These are phyloP conservation scores for Mucor saturninus DNA, from an alignment of 371 early-diverging fungal species.

Conservation along the genomic window DNA sequence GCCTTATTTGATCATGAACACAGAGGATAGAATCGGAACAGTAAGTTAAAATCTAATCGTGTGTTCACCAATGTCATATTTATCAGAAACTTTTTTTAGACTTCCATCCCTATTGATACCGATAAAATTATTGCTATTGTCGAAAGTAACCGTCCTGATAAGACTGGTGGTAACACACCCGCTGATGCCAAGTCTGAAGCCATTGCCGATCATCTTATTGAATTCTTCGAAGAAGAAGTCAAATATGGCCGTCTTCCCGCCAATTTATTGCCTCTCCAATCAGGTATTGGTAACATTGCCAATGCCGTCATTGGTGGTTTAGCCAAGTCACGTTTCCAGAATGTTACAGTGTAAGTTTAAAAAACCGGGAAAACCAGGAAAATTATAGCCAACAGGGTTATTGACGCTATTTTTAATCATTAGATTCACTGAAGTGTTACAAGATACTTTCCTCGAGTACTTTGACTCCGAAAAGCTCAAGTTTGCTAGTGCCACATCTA, in stretches of 20 bases:
- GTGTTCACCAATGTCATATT: conserved; percentile 3
- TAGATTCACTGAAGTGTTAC: conserved; percentile 56
- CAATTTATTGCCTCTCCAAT: conserved; percentile 54
- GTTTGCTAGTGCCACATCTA: conserved; percentile 60
- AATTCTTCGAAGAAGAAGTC: conserved; percentile 58
- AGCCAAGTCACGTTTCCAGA: conserved; percentile 50
- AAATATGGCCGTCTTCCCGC: conserved; percentile 55
- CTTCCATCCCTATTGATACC: conserved; percentile 54
- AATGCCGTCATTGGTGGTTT: conserved; percentile 61
- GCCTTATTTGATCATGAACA: conserved; percentile 53
- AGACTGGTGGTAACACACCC: conserved; percentile 50
- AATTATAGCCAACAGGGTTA: background rate
- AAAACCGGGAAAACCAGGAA: conserved; percentile 2
- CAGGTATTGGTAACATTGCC: conserved; percentile 64
- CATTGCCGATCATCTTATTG: conserved; percentile 56
- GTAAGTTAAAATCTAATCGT: conserved; percentile 26
- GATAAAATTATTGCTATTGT: conserved; percentile 57
- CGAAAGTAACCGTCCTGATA: conserved; percentile 55
- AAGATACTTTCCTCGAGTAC: conserved; percentile 60
- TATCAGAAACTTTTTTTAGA: conserved; percentile 23
- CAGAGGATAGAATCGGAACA: conserved; percentile 57
- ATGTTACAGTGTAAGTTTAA: conserved; percentile 56
- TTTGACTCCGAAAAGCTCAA: conserved; percentile 58
- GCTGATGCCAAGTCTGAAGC: conserved; percentile 48
- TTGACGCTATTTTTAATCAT: background rate